Base-by-base conservation (phyloP, 1,284 basidiomycete genomes). In the Malassezia furfur region DNA sequence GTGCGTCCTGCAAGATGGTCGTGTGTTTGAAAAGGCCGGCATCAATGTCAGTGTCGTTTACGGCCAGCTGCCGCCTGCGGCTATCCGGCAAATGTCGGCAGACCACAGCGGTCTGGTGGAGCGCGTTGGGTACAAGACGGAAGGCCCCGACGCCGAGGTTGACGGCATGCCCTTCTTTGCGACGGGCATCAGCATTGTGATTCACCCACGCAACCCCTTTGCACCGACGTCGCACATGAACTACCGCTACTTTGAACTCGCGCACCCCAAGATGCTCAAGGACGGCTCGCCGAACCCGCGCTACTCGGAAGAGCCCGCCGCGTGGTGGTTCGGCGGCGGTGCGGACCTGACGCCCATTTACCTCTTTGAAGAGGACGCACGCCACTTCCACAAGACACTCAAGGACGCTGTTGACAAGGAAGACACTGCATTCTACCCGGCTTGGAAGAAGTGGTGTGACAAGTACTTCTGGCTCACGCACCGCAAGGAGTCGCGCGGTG, bases 321-420 rank as follows among this genome's bases (percentile, higher is more conserved):
- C 90, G 9, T 98, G 91, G 91, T 99, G 94, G 94, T 98, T 96
- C 70, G 93, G 93, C 41, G 93, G 93, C 35, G 93, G 93, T n/a
- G 84, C 84, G 3, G 93, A 98, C 75, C 80, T 98, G 44, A 99
- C 94, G 0, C 94, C 94, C 0, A 85, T 85, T 12, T 96, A 96
- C 76, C 81, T 98, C 9, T 90, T 85, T 77, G 83, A 85, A 59
- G 85, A 87, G 59, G 93, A 98, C 74, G 88, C 84, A 2, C 72
- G 76, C 22, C 88, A 91, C 74, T 98, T 96, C 79, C 94, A 98
- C 78, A 62, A 74, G 34, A 85, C 83, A 1, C 77, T 91, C 66
- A 87, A 89, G 75, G 74, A 75, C 2, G 86, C 87, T 0, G 91
- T 88, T 74, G 85, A 87, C 67, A 75, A 78, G 38, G 84, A 91